These are phyloP conservation scores for Corymbia maculata DNA, from an alignment of 345 rosid species.

Conservation along the genomic window DNA sequence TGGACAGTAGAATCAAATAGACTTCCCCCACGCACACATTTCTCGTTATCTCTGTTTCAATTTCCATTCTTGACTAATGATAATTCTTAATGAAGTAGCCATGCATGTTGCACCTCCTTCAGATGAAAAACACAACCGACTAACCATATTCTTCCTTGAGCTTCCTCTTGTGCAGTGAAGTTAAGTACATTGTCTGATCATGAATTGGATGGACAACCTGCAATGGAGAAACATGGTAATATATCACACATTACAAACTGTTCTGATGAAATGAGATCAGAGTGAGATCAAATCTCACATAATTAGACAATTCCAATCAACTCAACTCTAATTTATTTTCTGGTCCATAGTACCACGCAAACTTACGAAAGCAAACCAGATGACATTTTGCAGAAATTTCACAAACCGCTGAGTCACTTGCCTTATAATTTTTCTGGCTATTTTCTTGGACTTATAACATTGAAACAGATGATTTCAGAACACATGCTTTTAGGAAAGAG, in stretches of 20 bases:
- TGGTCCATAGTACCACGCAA: not conserved
- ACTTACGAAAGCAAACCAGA: not conserved
- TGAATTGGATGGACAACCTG: slow-evolving; percentile 40
- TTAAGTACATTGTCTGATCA: slow-evolving; percentile 39
- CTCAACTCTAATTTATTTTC: not conserved
- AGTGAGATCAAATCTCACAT: not conserved
- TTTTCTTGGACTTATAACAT: not conserved
- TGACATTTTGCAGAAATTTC: not conserved
- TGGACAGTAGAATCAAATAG: not conserved
- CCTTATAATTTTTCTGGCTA: not conserved
- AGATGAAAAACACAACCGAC: not conserved
- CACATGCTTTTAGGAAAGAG: not conserved
- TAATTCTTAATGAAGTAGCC: not conserved
- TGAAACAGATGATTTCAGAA: not conserved
- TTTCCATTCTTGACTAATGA: not conserved
- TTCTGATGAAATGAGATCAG: not conserved
- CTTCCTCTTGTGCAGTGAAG: slow-evolving; percentile 29
- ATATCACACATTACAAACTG: not conserved
- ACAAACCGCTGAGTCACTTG: not conserved
- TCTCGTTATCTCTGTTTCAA: not conserved
- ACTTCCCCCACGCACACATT: not conserved
- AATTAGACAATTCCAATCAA: not conserved
- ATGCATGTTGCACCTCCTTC: not conserved
- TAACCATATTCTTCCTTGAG: slow-evolving; percentile 43
- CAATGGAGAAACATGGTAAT: not conserved